These are phyloP conservation scores for Raddia distichophylla DNA, from an alignment of 176 grass and related monocot genomes.

Conservation along the genomic window DNA sequence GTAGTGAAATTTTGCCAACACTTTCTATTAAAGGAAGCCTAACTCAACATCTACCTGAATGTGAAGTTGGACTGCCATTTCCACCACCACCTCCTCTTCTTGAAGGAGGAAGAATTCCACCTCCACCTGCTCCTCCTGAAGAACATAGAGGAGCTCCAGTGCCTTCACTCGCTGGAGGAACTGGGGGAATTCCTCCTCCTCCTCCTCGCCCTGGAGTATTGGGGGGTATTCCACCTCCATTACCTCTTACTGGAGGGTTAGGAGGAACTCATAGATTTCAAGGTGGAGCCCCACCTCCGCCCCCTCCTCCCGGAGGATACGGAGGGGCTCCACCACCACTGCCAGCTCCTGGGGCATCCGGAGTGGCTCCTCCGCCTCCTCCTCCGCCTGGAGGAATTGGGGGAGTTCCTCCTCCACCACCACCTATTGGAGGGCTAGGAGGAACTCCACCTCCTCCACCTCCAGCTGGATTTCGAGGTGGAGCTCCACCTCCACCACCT, in stretches of 20 bases:
- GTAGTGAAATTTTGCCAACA: neutral
- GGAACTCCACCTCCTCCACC: constrained; percentile 39
- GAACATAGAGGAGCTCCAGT: constrained; percentile 11
- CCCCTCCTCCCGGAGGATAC: neutral
- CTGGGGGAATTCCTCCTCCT: neutral
- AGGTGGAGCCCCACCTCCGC: constrained; percentile 30
- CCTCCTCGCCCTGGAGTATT: neutral
- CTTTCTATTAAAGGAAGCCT: neutral
- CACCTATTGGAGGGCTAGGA: constrained; percentile 27
- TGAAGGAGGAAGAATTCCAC: constrained; percentile 27
- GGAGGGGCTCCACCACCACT: neutral
- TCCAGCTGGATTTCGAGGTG: constrained; percentile 44
- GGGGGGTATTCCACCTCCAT: constrained; percentile 2
- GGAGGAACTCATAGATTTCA: constrained; percentile 20
- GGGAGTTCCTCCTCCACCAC: constrained; percentile 39
- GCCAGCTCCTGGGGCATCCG: constrained; percentile 1
- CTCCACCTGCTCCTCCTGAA: constrained; percentile 10
- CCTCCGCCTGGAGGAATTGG: constrained; percentile 23
- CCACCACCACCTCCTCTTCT: neutral
- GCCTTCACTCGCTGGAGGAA: neutral
- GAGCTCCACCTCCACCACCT: constrained; percentile 55
- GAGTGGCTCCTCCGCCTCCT: constrained; percentile 18
- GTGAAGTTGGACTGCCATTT: neutral
- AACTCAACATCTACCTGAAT: neutral
- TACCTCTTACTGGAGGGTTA: neutral